Conservation (phyloP, 108 stramenopile species). For the Stephanodiscus triporus region DNA sequence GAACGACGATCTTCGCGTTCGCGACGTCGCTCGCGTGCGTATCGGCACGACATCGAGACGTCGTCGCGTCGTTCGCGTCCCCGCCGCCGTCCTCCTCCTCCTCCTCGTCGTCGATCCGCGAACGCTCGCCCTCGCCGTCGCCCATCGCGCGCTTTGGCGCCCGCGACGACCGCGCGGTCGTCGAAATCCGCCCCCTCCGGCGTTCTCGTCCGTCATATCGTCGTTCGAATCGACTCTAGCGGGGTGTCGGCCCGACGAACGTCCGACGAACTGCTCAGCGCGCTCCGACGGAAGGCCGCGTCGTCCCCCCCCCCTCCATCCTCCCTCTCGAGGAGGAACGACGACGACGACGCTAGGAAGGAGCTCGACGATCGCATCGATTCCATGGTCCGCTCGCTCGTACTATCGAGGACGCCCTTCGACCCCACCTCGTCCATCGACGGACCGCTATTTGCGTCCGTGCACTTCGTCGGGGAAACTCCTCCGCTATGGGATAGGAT, state of each 20-base stretch:
- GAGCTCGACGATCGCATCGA: conserved; percentile 20
- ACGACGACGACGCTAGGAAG: not conserved
- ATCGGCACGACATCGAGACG: too few species aligned
- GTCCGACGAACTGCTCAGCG: conserved; percentile 21
- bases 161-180: too few species aligned
- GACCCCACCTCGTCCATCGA: conserved; percentile 24
- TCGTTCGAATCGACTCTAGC: not conserved
- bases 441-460: conserved; percentile 39
- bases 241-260: not conserved
- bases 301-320: not conserved
- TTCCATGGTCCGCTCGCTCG: conserved; percentile 30
- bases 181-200: too few species aligned
- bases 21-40: too few species aligned
- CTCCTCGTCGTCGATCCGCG: too few species aligned
- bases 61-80: too few species aligned
- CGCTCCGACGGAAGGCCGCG: conserved; percentile 16
- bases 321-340: not conserved
- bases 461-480: conserved; percentile 42
- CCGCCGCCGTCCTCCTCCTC: too few species aligned
- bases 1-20: too few species aligned
- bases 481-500: conserved; percentile 49
- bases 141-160: too few species aligned
- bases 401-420: conserved; percentile 32
- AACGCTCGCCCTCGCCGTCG: too few species aligned
- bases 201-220: too few species aligned